phyloP scores from a whole-genome alignment of 164 flowering plant species.

The Vitis labrusca region DNA sequence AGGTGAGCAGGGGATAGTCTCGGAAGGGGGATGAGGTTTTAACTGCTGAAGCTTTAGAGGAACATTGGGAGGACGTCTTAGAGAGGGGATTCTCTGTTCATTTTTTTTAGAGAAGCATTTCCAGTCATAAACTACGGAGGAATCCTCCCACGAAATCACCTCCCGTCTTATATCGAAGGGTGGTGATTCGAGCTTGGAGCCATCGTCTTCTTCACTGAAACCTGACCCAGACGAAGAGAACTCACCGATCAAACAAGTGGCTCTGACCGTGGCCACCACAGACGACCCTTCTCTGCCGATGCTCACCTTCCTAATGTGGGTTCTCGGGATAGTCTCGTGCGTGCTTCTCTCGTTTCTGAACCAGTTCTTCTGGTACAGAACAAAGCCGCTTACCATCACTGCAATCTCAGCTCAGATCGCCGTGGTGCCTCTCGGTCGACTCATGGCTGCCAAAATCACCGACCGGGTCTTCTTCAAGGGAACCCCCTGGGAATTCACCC shows the following conservation, averaged over 20 bases:
- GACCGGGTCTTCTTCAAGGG: constrained; percentile 58
- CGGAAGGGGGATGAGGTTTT: too few species aligned
- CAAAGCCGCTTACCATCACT: constrained; percentile 69
- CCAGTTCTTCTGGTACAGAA: constrained; percentile 94
- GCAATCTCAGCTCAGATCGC: constrained; percentile 91
- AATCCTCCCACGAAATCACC: constrained; percentile 18
- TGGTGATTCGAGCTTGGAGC: too few species aligned
- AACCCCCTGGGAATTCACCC: constrained; percentile 55
- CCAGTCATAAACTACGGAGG: not conserved
- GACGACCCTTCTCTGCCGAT: constrained; percentile 81
- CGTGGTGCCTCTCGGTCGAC: constrained; percentile 83
- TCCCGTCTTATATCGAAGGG: constrained; percentile 4
- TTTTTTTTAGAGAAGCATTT: not conserved
- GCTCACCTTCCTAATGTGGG: constrained; percentile 88
- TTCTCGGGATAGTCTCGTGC: constrained; percentile 65
- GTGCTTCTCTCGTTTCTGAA: constrained; percentile 77
- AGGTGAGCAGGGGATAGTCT: too few species aligned
- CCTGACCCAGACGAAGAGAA: constrained; percentile 20
- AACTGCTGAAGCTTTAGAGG: too few species aligned
- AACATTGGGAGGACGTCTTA: too few species aligned
- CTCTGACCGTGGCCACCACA: constrained; percentile 71
- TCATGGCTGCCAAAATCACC: constrained; percentile 71
- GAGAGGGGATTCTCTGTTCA: too few species aligned
- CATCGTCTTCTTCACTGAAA: constrained; percentile 14
- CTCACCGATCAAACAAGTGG: constrained; percentile 72